Conservation (phyloP, 345 rosid species). For the Clausena lansium region DNA sequence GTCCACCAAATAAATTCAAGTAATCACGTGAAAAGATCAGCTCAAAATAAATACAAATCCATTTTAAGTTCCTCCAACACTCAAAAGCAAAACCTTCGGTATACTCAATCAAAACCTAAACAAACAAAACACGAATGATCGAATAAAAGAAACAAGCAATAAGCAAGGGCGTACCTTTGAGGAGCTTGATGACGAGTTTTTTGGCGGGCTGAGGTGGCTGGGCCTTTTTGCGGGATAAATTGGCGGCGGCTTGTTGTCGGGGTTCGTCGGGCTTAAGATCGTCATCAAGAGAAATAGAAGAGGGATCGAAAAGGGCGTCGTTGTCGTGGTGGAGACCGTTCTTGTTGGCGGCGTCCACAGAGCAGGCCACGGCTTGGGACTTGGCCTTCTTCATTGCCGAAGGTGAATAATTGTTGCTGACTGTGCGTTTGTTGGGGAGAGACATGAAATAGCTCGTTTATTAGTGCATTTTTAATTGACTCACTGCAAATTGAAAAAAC, state of each 20-base stretch:
- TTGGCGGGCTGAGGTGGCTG: slow-evolving; percentile 83
- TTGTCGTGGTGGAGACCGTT: slow-evolving; percentile 55
- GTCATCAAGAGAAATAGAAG: slow-evolving; percentile 53
- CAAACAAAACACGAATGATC: slow-evolving; percentile 6
- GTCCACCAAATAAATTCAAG: neutral
- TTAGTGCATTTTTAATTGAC: slow-evolving; percentile 28
- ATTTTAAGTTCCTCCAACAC: neutral
- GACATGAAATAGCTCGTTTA: slow-evolving; percentile 52
- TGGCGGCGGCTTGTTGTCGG: slow-evolving; percentile 56
- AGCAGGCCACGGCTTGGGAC: slow-evolving; percentile 59
- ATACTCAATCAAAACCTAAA: slow-evolving; percentile 5
- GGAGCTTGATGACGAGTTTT: slow-evolving; percentile 82
- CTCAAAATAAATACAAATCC: neutral
- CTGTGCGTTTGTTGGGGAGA: slow-evolving; percentile 83
- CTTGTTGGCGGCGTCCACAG: slow-evolving; percentile 41
- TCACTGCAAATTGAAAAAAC: slow-evolving; percentile 16
- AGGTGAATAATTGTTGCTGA: slow-evolving; percentile 22
- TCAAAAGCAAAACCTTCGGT: neutral
- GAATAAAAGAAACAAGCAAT: neutral
- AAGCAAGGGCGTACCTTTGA: slow-evolving; percentile 50
- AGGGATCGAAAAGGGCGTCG: slow-evolving; percentile 55
- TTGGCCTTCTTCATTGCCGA: slow-evolving; percentile 70
- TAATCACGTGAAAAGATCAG: neutral
- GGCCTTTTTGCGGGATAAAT: slow-evolving; percentile 85
- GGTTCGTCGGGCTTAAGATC: slow-evolving; percentile 52